Base-by-base conservation (phyloP, 257 asterid species). In the Fraxinus excelsior region DNA sequence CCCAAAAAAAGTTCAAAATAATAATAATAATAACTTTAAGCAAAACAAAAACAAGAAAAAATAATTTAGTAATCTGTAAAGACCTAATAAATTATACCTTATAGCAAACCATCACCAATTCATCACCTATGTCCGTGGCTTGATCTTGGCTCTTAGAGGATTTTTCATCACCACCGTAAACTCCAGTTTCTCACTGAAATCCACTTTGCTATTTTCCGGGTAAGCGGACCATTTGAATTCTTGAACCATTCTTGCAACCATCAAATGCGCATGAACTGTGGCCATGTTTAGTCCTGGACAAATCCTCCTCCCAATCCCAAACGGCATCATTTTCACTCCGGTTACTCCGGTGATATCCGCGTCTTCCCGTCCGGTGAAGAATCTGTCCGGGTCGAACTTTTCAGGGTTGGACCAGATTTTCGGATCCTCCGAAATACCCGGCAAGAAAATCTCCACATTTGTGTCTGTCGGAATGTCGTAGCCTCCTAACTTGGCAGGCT, bases 271-370 rank as follows among this genome's bases (percentile, higher is more conserved):
- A 19, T 94, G 99, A 70, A 89, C 84, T 37, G 91, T 91, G 0
- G 96, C 99, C 97, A 94, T 91, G 64, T 75, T 80, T 81, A 94
- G 83, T 13, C 99, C 97, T 64, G 99, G 99, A 84, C 99, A 94
- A 76, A 92, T 94, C 89, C 97, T 86, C 84, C 99, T 84, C 5
- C 99, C 99, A 14, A 85, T 56, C 5, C 97, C 99, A 40, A 94
- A 94, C 37, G 99, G 99, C 64, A 91, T 81, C 99, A 93, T 92
- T 76, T 89, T 94, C 80, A 91, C 96, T 0, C 80, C 91, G 4
- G 58, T 87, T 13, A 85, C 88, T 0, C 99, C 99, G 12, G 97
- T 94, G 42, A 94, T 92, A 37, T 94, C 97, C 2, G 96, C 97
- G 0, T 90, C 94, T 78, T 91, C 99, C 75, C 86, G 79, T 1